Evolutionary conservation across 331 rosid genomes (phyloP).

Genomic region (Acacia pycnantha): DNA sequence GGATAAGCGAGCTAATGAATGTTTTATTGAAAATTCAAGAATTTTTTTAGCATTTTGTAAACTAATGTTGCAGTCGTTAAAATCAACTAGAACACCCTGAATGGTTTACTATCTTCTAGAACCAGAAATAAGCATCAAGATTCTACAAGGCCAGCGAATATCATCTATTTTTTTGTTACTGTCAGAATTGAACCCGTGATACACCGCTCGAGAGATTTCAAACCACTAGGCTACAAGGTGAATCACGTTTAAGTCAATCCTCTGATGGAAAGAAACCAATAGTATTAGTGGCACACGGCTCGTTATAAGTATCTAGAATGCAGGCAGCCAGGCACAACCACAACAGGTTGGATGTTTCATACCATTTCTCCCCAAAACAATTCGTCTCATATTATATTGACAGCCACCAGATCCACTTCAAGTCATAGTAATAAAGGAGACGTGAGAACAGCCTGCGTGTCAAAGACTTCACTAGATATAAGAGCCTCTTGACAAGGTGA

Average conservation of each 20-base stretch:
- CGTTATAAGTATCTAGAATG: background rate
- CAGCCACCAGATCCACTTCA: background rate
- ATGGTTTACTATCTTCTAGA: background rate
- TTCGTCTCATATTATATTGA: background rate
- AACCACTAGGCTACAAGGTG: too few species aligned
- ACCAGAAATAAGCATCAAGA: background rate
- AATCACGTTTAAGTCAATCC: background rate
- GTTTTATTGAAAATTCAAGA: background rate
- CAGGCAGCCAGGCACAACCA: background rate
- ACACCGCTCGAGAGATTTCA: too few species aligned
- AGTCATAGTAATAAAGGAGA: background rate
- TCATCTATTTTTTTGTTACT: too few species aligned
- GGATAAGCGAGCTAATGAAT: background rate
- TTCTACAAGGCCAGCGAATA: too few species aligned
- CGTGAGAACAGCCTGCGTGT: background rate
- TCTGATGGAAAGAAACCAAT: background rate
- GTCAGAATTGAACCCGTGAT: too few species aligned
- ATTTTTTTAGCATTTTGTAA: background rate
- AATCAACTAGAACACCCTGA: background rate
- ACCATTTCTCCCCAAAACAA: background rate
- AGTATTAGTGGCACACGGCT: background rate
- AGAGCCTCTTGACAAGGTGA: constrained; percentile 12
- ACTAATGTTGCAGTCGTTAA: background rate
- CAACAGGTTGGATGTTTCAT: background rate
- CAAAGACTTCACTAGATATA: constrained; percentile 19